A percentile compares a stretch with the other conserved stretches of the same genome.
phyloP scores from a whole-genome alignment of 371 early-diverging fungal species.

The Mucor piriformis region DNA sequence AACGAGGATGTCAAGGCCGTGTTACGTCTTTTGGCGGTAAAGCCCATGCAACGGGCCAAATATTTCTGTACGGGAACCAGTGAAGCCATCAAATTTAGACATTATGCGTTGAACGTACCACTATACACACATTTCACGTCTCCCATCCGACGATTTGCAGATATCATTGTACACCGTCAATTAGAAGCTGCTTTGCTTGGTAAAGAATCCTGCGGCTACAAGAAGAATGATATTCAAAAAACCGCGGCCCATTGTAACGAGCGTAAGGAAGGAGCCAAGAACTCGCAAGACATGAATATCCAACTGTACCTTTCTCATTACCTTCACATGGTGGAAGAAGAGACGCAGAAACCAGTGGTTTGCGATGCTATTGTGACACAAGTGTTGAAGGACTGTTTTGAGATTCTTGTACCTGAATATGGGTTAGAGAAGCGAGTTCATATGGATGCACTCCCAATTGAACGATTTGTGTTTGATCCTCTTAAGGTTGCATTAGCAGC shows the following conservation, averaged over 20 bases:
- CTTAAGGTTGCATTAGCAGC: conserved; percentile 33
- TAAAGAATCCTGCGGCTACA: conserved; percentile 46
- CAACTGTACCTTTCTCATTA: conserved; percentile 76
- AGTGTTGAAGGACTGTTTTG: conserved; percentile 58
- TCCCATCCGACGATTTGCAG: conserved; percentile 99
- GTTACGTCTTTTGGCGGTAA: conserved; percentile 72
- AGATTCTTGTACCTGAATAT: conserved; percentile 75
- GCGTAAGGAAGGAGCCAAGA: conserved; percentile 78
- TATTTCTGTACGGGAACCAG: conserved; percentile 90
- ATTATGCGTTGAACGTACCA: conserved; percentile 88
- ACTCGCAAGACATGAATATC: conserved; percentile 83
- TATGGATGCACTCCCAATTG: conserved; percentile 62
- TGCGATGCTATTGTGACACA: conserved; percentile 55
- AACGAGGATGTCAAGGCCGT: conserved; percentile 54
- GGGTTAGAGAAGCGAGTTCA: conserved; percentile 75
- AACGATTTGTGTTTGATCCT: conserved; percentile 48
- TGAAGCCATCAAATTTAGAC: conserved; percentile 66
- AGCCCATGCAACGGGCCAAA: conserved; percentile 93
- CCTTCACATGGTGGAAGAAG: conserved; percentile 47
- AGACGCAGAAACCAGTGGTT: conserved; percentile 34
- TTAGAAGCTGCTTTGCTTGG: conserved; percentile 55
- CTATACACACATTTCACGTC: conserved; percentile 98
- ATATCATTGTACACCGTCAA: conserved; percentile 97
- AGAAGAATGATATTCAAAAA: conserved; percentile 44
- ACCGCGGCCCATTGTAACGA: conserved; percentile 81